These are phyloP conservation scores for Cladorrhinum samala DNA, from an alignment of 495 filamentous ascomycete species.

Conservation along the genomic window DNA sequence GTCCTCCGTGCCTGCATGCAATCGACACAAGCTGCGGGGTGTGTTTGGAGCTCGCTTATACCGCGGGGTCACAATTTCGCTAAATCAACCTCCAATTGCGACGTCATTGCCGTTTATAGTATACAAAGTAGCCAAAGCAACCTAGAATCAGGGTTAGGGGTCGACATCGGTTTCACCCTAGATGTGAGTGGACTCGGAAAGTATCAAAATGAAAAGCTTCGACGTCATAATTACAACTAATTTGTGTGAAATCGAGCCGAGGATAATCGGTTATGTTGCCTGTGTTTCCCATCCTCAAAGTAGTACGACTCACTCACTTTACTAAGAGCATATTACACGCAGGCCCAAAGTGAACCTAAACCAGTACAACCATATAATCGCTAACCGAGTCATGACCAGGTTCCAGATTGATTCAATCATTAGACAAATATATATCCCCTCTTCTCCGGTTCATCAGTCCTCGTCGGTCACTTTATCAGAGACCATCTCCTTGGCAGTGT, in stretches of 20 bases:
- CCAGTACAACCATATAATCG: no score
- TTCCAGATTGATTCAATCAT: not conserved
- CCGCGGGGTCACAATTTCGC: slow-evolving; percentile 8
- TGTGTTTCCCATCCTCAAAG: no score
- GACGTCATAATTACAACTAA: no score
- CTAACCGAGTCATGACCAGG: not conserved
- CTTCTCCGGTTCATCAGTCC: slow-evolving; percentile 22
- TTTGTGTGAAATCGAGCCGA: no score
- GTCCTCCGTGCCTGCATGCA: not conserved
- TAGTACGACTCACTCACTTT: no score
- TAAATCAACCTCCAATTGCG: not conserved
- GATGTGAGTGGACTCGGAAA: no score
- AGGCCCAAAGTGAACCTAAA: no score
- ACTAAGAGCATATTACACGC: no score
- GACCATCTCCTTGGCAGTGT: slow-evolving; percentile 39
- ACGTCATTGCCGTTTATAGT: slow-evolving; percentile 7
- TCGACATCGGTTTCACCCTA: no score
- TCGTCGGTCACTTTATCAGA: slow-evolving; percentile 43
- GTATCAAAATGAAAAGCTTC: no score
- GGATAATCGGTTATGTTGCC: no score
- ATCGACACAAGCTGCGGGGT: slow-evolving; percentile 1
- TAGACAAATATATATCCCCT: not conserved
- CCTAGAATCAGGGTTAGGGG: not conserved
- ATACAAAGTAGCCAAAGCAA: no score
- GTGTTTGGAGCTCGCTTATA: slow-evolving; percentile 3